Evolutionary conservation across 768 basidiomycete genomes (phyloP), one percentile per base, ranked within the genome.

Genomic region (Amanita rimosa): DNA sequence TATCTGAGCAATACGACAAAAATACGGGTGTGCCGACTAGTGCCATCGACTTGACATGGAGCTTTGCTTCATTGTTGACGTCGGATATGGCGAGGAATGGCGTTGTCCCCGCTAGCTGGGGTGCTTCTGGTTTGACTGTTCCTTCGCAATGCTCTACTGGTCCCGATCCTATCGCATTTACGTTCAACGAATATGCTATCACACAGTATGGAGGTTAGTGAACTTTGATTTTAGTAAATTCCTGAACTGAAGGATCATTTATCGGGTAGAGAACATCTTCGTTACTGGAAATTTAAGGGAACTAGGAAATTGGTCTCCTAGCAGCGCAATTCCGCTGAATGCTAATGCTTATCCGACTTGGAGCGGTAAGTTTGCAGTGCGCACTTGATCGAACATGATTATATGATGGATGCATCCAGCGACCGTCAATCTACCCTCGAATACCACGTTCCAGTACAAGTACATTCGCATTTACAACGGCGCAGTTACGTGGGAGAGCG

Each of bases 41-140:
- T 58, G 85, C 85, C 2, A 58, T 63, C 3, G 79, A 88, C 58
- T 66, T 88, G 48, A 86, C 85, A 0, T 87, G 85, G 85, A 83
- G 76, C 55, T 88, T 85, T 55, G 84, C 85, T 9, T 68, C 81
- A n/a, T 67, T 76, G 3, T 58, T 87, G 48, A 83, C 85, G 0
- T 74, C 70, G 11, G 74, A 74, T 49, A 66, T 63, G 11, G 80
- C 81, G 3, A 69, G 78, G 24, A 60, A 63, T 2, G 80, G 80
- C 0, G 57, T 66, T 24, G 58, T 63, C 2, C 67, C 75, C 1
- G 65, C 65, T 0, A 72, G 73, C 53, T 87, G 86, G 86, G 84
- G 85, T 24, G 85, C 86, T 3, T 54, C 60, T 4, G 79, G 74
- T 3, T 56, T 85, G 10, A 29, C 73, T 74, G 3, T 70, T 83